These are phyloP conservation scores for Hypoxylon sp. DNA, from an alignment of 2,329 filamentous ascomycete genomes.

Conservation along the genomic window DNA sequence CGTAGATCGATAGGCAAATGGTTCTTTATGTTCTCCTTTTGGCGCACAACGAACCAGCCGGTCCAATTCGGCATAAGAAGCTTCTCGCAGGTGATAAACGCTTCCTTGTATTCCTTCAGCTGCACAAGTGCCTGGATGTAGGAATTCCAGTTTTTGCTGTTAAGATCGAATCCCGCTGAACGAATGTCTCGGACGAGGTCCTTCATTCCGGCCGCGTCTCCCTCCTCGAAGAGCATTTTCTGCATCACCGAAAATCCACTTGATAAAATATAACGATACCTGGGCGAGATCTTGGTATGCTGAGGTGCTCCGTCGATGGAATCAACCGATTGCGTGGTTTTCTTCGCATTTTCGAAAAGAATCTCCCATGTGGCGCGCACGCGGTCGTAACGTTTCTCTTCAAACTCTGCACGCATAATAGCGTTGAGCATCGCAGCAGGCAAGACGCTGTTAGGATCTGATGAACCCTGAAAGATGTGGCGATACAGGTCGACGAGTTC, in stretches of 20 bases:
- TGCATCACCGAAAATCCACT: conserved; percentile 60
- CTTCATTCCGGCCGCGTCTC: conserved; percentile 57
- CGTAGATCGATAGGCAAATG: conserved; percentile 51
- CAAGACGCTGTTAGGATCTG: conserved; percentile 48
- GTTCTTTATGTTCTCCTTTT: conserved; percentile 39
- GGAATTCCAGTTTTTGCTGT: conserved; percentile 82
- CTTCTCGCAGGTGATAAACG: conserved; percentile 78
- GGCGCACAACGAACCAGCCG: conserved; percentile 67
- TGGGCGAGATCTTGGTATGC: conserved; percentile 56
- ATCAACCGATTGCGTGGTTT: conserved; percentile 50
- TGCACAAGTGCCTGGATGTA: conserved; percentile 74
- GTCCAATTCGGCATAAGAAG: conserved; percentile 81
- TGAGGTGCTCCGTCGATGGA: conserved; percentile 28
- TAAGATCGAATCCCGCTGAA: conserved; percentile 74
- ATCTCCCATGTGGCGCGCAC: conserved; percentile 74
- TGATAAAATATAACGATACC: conserved; percentile 62
- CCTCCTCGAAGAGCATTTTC: conserved; percentile 51
- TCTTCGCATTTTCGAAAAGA: conserved; percentile 62
- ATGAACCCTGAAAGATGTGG: conserved; percentile 49
- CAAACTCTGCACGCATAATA: conserved; percentile 73
- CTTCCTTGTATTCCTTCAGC: conserved; percentile 66
- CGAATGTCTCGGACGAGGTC: conserved; percentile 64
- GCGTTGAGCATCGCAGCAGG: conserved; percentile 67
- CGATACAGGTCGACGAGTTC: conserved; percentile 65
- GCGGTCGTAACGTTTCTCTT: conserved; percentile 64